phyloP scores from a whole-genome alignment of 176 grass and related monocot genomes.

The Otatea glauca region DNA sequence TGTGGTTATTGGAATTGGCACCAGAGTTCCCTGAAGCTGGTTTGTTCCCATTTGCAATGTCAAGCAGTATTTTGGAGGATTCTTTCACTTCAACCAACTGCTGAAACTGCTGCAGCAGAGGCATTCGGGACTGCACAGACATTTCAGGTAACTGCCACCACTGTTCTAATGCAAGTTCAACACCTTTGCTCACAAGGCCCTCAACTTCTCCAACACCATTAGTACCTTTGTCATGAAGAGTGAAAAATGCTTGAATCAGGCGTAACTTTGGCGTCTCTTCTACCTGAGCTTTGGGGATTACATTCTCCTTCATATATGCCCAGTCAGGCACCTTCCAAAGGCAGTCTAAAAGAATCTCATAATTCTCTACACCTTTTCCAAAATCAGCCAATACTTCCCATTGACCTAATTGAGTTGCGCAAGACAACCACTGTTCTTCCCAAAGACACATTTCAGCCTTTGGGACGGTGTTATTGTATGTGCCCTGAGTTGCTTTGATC shows the following conservation, averaged over 20 bases:
- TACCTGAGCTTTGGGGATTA: slow-evolving; percentile 90
- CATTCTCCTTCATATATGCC: slow-evolving; percentile 93
- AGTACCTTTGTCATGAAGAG: slow-evolving; percentile 81
- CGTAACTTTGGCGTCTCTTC: slow-evolving; percentile 85
- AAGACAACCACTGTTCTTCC: slow-evolving; percentile 96
- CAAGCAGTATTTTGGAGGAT: slow-evolving; percentile 87
- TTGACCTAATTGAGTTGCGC: slow-evolving; percentile 90
- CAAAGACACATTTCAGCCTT: slow-evolving; percentile 99
- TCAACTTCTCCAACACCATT: slow-evolving; percentile 87
- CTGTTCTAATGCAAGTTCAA: slow-evolving; percentile 92
- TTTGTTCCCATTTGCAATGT: slow-evolving; percentile 96
- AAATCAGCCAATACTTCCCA: slow-evolving; percentile 98
- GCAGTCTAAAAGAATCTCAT: slow-evolving; percentile 91
- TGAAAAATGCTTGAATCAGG: slow-evolving; percentile 86
- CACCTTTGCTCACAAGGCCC: slow-evolving; percentile 85
- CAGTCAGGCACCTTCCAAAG: slow-evolving; percentile 98
- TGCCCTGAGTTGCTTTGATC: slow-evolving; percentile 99
- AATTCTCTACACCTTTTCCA: slow-evolving; percentile 96
- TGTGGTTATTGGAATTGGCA: slow-evolving; percentile 69
- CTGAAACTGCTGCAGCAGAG: slow-evolving; percentile 96
- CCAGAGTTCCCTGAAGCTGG: slow-evolving; percentile 83
- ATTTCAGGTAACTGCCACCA: slow-evolving; percentile 99
- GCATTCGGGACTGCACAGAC: slow-evolving; percentile 85
- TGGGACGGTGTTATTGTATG: slow-evolving; percentile 92
- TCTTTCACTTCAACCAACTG: slow-evolving; percentile 99